Conservation (phyloP, 1,284 basidiomycete genomes). For the Cryptococcus sp. region DNA sequence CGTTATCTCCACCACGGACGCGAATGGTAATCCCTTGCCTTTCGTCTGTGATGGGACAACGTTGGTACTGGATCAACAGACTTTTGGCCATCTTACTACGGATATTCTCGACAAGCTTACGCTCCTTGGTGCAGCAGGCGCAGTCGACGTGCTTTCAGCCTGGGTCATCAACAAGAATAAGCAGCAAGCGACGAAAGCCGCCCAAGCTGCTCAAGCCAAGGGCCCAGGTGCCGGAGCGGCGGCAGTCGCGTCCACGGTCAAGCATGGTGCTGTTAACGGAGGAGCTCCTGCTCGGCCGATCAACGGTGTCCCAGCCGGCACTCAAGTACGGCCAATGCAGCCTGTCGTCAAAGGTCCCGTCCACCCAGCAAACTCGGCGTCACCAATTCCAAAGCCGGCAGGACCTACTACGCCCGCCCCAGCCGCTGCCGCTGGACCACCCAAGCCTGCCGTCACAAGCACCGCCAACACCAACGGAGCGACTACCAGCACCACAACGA, state of each 20-base stretch:
- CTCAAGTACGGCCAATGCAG: background rate
- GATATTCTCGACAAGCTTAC: conserved; percentile 48
- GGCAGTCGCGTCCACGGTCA: background rate
- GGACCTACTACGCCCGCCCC: conserved; percentile 2
- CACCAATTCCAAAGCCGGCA: background rate
- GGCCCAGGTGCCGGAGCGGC: conserved; percentile 4
- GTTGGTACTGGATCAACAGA: conserved; percentile 42
- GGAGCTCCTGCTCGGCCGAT: background rate
- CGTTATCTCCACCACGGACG: conserved; percentile 43
- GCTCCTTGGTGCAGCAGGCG: conserved; percentile 41
- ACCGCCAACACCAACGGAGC: background rate
- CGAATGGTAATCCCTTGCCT: conserved; percentile 40
- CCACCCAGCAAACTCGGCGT: background rate
- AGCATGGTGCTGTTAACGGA: conserved; percentile 5
- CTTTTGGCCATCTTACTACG: conserved; percentile 46
- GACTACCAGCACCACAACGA: background rate
- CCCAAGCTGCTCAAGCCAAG: conserved; percentile 23
- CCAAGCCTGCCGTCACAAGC: conserved; percentile 1
- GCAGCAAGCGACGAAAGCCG: conserved; percentile 33
- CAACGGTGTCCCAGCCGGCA: background rate
- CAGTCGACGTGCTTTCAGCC: conserved; percentile 46
- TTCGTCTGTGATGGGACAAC: conserved; percentile 50
- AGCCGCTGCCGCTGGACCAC: background rate
- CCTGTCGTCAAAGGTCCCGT: background rate
- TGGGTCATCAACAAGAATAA: conserved; percentile 52